A percentile compares a stretch with the other conserved stretches of the same genome.
Evolutionary conservation across 208 protist genomes (phyloP).

Genomic region (Angomonas deanei): DNA sequence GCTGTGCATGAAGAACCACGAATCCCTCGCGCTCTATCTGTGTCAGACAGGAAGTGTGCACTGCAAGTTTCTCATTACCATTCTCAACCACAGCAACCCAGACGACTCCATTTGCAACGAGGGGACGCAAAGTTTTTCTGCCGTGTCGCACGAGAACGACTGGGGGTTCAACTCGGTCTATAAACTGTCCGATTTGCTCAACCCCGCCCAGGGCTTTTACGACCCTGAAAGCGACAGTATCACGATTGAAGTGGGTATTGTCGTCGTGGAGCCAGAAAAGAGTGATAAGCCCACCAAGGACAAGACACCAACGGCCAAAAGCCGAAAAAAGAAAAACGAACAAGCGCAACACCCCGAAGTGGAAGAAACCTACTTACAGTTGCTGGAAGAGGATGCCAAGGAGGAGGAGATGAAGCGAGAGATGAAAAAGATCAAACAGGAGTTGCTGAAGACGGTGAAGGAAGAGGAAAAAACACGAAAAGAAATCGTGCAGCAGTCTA

Average conservation of each 20-base stretch:
- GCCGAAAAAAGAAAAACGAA: conserved; percentile 44
- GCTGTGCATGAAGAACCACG: conserved; percentile 89
- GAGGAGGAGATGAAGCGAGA: conserved; percentile 49
- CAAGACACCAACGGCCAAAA: conserved; percentile 11
- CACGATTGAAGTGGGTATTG: conserved; percentile 87
- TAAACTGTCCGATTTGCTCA: conserved; percentile 76
- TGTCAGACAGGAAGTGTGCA: conserved; percentile 87
- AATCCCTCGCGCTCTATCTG: conserved; percentile 84
- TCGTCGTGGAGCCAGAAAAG: conserved; percentile 78
- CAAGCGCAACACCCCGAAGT: conserved; percentile 45
- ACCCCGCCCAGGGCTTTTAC: conserved; percentile 73
- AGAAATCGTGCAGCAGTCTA: conserved; percentile 53
- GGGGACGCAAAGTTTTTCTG: conserved; percentile 83
- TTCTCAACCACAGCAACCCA: conserved; percentile 76
- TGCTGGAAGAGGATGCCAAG: conserved; percentile 78
- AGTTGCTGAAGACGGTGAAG: conserved; percentile 69
- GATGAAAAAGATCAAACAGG: conserved; percentile 81
- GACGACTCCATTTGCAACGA: conserved; percentile 90
- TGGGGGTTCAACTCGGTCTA: conserved; percentile 91
- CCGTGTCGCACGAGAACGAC: conserved; percentile 86
- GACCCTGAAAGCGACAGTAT: conserved; percentile 69
- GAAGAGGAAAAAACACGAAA: conserved; percentile 87
- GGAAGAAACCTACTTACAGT: conserved; percentile 59
- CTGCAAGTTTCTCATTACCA: conserved; percentile 90
- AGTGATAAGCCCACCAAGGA: conserved; percentile 20